Evolutionary conservation across 2,329 filamentous ascomycete genomes (phyloP).

Genomic region (Periglandula ipomoeae): DNA sequence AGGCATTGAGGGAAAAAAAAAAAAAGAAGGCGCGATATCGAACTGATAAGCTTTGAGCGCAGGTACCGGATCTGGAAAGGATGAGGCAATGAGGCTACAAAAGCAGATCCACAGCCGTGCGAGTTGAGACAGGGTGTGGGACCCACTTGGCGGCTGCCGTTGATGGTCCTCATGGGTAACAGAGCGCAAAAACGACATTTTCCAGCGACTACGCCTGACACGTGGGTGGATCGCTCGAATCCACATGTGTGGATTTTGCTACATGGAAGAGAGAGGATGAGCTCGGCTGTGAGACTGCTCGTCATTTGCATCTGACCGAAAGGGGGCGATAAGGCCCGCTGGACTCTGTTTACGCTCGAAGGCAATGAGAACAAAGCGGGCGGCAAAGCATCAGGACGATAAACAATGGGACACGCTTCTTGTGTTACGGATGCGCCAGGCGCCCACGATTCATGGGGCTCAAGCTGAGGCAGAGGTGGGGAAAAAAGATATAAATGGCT

Average conservation of each 20-base stretch:
- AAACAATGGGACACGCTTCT: conserved; percentile 3
- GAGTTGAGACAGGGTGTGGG: conserved; percentile 7
- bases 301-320: neutral
- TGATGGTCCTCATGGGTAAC: conserved; percentile 4
- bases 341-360: neutral
- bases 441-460: neutral
- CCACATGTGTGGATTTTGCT: conserved; percentile 6
- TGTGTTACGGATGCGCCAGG: neutral
- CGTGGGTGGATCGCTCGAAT: conserved; percentile 13
- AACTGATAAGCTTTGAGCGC: conserved; percentile 10
- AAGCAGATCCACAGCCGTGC: neutral
- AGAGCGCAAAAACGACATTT: conserved; percentile 1
- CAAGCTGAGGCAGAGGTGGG: neutral
- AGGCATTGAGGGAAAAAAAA: conserved; percentile 11
- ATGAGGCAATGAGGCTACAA: conserved; percentile 11
- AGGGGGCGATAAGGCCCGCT: neutral
- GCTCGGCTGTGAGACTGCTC: conserved; percentile 3
- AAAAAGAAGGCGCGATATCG: conserved; percentile 6
- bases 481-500: conserved; percentile 2
- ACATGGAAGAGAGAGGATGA: conserved; percentile 4
- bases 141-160: conserved; percentile 9
- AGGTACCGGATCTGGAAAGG: conserved; percentile 11
- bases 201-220: conserved; percentile 11
- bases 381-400: neutral
- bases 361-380: neutral